Conservation (phyloP, 73 alveolate species). For the Halteria grandinella region DNA sequence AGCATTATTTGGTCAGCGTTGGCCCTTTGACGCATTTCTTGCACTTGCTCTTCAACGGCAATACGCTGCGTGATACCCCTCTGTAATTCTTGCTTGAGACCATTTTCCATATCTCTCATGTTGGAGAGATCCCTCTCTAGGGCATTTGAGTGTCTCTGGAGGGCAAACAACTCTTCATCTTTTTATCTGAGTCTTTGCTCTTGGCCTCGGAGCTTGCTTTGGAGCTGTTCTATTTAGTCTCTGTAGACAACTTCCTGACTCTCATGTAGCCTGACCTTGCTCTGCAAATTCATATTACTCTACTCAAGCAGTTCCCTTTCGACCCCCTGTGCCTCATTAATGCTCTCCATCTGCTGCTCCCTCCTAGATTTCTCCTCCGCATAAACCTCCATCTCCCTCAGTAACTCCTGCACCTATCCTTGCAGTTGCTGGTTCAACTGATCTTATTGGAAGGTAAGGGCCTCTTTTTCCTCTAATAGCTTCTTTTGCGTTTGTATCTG, state of each 20-base stretch:
- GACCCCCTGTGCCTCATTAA: not conserved
- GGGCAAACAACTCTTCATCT: conserved; percentile 14
- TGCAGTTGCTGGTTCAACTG: conserved; percentile 9
- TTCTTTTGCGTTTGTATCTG: conserved; percentile 7
- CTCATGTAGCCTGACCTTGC: not conserved
- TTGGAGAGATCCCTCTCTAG: conserved; percentile 18
- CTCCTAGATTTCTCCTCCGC: not conserved
- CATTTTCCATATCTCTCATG: conserved; percentile 8
- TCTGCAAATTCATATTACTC: not conserved
- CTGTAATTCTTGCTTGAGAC: conserved; percentile 12
- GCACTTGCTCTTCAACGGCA: not conserved
- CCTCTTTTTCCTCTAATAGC: conserved; percentile 10
- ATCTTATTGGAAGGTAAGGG: not conserved
- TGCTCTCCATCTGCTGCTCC: not conserved
- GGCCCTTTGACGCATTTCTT: not conserved
- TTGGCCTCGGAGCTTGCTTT: not conserved
- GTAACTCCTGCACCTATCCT: not conserved
- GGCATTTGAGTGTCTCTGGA: not conserved
- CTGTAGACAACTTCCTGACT: conserved; percentile 6
- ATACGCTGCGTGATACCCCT: not conserved
- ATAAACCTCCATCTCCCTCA: conserved; percentile 3
- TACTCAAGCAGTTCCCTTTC: conserved; percentile 22
- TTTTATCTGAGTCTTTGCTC: conserved; percentile 8
- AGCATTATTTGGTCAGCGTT: not conserved
- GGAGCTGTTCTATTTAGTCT: not conserved